Base-by-base conservation (phyloP, 768 basidiomycete species). In the Lactarius akahatsu region DNA sequence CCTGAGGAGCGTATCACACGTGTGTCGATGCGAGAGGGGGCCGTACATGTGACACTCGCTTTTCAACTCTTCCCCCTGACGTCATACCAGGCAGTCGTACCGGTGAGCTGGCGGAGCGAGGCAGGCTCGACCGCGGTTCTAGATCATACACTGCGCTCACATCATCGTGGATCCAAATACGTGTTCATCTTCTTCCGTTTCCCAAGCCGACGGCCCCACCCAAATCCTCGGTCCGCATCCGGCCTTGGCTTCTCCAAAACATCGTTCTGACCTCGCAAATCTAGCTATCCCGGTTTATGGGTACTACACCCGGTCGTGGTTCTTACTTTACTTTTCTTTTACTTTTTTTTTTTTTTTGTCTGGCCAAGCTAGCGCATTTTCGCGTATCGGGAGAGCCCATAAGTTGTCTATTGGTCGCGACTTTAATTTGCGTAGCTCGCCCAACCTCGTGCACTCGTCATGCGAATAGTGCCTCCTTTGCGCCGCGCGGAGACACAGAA, bases 161-260 rank as follows among this genome's bases (percentile, higher is more conserved):
- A 50, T 23, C 47, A 50, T 50, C 47, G n/a, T 26, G 23, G 13
- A 52, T 52, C 50, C 50, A 52, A 52, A 52, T 52, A 52, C 50
- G 50, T 52, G 13, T 52, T 52, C 23, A 13, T 52, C 26, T 52
- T 11, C 50, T 52, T 52, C 50, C 50, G 50, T 52, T 6, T 52
- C 50, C 50, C 50, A 52, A 52, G 5, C 50, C 13, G 50, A 26
- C 50, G 50, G 50, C 6, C 47, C 5, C 41, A 41, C 41, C 47
- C 47, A 50, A 50, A 11, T 23, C 47, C 50, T 52, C 50, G 50
- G 50, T 52, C 50, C 50, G 50, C 26, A 26, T 26, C 26, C 50
- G 38, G 38, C 38, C 38, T 13, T 38, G 13, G 36, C 36, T 36
- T 36, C 36, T 32, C 30, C 30, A 30, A 30, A 32, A 32, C 30